Base-by-base conservation (phyloP, 495 filamentous ascomycete genomes). In the Penicillium goetzii region DNA sequence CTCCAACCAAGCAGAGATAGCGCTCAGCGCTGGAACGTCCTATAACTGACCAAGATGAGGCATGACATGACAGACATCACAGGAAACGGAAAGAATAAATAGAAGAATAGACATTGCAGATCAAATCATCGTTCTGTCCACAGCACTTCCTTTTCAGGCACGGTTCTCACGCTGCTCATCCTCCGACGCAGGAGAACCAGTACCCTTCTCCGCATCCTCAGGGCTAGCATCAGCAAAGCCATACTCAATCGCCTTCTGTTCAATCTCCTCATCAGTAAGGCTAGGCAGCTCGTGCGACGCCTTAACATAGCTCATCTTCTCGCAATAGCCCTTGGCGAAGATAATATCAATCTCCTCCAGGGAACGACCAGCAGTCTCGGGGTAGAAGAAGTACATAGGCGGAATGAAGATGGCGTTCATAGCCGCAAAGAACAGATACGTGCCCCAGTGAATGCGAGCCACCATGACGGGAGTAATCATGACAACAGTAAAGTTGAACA, bases 341-440 rank as follows among this genome's bases (percentile, higher is more conserved):
- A 90, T 89, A 57, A 92, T 80, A 71, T 93, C 91, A 58, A 92
- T 92, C 69, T 92, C 90, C 68, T 93, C 91, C 21, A 93, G 81
- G 43, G 84, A 88, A 56, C 90, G 86, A 40, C 80, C 75, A 11
- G 84, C 84, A 1, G 89, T 92, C 78, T 92, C 90, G 7, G 90
- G 89, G 72, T 90, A 92, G 77, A 89, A 90, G 77, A 92, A 86
- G 75, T 84, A 91, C 75, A 93, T 89, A 62, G 89, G 70, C 1
- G 91, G 90, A 19, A 93, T 72, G 81, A 92, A 91, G 65, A 76
- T 76, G 53, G 82, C 86, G 75, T 93, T 93, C 65, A 90, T 76
- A 38, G 78, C 74, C 7, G 89, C 89, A 71, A 92, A 93, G 84
- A 93, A 90, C 38, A 92, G 81, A 72, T 93, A 94, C 0, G 89